Base-by-base conservation (phyloP, 805 yeast species). In the Candida oleophila region DNA sequence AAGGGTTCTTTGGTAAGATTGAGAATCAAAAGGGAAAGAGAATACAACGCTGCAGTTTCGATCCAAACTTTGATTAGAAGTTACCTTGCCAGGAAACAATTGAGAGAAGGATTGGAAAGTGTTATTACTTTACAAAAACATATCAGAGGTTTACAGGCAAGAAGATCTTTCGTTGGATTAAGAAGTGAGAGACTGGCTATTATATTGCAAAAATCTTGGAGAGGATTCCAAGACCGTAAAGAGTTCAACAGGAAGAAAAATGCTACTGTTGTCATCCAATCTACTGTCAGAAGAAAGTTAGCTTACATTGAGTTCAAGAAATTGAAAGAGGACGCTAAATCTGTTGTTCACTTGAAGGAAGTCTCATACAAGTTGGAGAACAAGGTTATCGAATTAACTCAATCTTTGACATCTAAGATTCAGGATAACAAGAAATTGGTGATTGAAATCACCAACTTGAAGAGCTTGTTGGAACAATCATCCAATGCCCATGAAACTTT, bases 371-470 rank as follows among this genome's bases (percentile, higher is more conserved):
- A 87, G 64, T 78, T 95, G 59, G 99, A 94, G 67, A 94, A 94
- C 68, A 94, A 95, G 75, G 97, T 95, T n/a, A 90, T 94, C 54
- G 96, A 91, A 66, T 80, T 94, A 55, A 92, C 97, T 3, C 95
- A 92, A 60, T 79, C 85, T 11, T 74, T 92, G 50, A 81, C 96
- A 0, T 69, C 82, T 33, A 87, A 89, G 64, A 84, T 87, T 21
- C 87, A 82, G 54, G 97, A 89, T 55, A 91, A 91, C 66, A 85
- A 85, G 70, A 78, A 77, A 50, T 74, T 92, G 60, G 75, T 80
- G 49, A 67, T 69, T 14, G 86, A 87, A 57, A 79, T 91, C 42
- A 76, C 78, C 14, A 61, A 58, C 47, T 64, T 73, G 53, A 73
- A 65, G 53, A 59, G 46, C 37, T 62, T 67, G 47, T 73, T 89